Base-by-base conservation (phyloP, 805 yeast species). In the Wickerhamiella kurtzmanii region DNA sequence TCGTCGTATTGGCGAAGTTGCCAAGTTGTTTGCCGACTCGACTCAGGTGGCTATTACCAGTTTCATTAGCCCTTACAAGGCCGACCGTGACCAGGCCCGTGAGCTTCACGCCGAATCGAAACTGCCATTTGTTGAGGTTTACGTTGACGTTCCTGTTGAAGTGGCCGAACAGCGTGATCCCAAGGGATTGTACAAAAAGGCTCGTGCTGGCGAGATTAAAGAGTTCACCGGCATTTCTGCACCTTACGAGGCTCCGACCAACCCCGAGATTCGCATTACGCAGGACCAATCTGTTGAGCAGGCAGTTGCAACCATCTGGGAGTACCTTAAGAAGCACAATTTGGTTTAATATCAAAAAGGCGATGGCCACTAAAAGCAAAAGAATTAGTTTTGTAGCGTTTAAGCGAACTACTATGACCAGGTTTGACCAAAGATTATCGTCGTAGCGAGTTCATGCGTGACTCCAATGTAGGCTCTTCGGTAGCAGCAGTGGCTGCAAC, bases 141-240 rank as follows among this genome's bases (percentile, higher is more conserved):
- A 69, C 56, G 89, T 88, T 35, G 95, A 88, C 64, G 96, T 87
- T 41, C 96, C 97, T 35, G 72, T 89, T 44, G 87, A 81, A 59
- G 86, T 89, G 52, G 97, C 96, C 44, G 97, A 89, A 71, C 75
- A 85, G 65, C 84, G 97, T 69, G 97, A 89, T 65, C 97, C 97
- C 53, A 89, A 89, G 71, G 97, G 97, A 11, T 71, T 89, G 55
- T 89, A 89, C 72, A 87, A 87, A 68, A 89, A 89, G 74, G 97
- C 97, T 16, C 79, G 96, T 65, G 92, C 87, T 60, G 97, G 97
- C 35, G 69, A 82, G 51, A 88, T 88, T 64, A 84, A 84, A 67
- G 95, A 88, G 61, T 88, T 88, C 69, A 88, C 97, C 15, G 97
- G 97, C 48, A 82, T 88, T 48, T 79, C 87, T 53, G 96, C 96